Evolutionary conservation across 2,329 filamentous ascomycete genomes (phyloP).

Genomic region (Aspergillus candidus): DNA sequence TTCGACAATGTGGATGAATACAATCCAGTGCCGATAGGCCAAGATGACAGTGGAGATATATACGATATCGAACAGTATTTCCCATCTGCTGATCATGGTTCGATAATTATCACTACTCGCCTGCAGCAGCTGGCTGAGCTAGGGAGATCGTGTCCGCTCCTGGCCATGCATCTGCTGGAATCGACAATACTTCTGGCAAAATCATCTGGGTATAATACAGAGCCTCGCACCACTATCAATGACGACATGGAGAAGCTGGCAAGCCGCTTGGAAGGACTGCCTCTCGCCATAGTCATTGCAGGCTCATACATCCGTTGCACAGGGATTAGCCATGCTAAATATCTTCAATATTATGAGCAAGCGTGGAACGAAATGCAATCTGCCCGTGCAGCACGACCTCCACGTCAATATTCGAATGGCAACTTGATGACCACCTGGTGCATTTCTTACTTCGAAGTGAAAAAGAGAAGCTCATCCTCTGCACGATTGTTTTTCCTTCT

Average conservation of each 20-base stretch:
- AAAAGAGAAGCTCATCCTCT: neutral
- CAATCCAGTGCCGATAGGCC: too few species aligned
- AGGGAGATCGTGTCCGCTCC: too few species aligned
- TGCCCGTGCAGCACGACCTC: neutral
- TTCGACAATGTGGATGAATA: slow-evolving; percentile 1
- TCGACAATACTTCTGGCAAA: neutral
- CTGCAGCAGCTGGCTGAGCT: too few species aligned
- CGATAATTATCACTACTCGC: slow-evolving; percentile 3
- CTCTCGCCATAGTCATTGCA: slow-evolving; percentile 3
- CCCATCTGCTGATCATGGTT: slow-evolving; percentile 2
- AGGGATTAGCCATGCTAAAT: neutral
- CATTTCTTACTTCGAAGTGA: slow-evolving; percentile 1
- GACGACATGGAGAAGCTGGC: too few species aligned
- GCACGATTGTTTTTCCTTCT: slow-evolving; percentile 1
- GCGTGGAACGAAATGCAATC: slow-evolving; percentile 2
- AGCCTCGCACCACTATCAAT: neutral
- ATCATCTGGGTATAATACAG: neutral
- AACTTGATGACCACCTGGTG: slow-evolving; percentile 3
- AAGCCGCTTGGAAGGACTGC: slow-evolving; percentile 1
- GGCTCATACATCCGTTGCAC: slow-evolving; percentile 1
- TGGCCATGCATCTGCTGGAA: too few species aligned
- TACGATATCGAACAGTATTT: neutral
- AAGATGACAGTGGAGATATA: too few species aligned
- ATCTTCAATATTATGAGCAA: neutral
- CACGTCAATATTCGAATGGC: slow-evolving; percentile 1